Evolutionary conservation across 805 yeast genomes (phyloP).

Genomic region (Wickerhamomyces xylosicus): DNA sequence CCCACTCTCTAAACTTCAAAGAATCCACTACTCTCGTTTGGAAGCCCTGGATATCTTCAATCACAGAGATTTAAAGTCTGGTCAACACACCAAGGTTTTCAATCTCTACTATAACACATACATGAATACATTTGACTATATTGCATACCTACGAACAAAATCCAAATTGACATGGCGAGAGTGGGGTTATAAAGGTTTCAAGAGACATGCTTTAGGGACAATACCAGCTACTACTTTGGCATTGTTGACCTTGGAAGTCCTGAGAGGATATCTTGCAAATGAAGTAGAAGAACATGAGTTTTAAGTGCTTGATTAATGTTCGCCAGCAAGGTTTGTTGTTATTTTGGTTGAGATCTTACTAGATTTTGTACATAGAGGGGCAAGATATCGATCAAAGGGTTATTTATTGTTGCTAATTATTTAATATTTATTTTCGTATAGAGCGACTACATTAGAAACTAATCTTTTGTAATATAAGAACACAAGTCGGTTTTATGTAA

Average conservation of each 20-base stretch:
- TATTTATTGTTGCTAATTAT: too few species aligned
- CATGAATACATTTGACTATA: constrained; percentile 59
- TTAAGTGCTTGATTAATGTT: too few species aligned
- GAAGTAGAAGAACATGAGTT: constrained; percentile 7
- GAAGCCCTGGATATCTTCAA: constrained; percentile 68
- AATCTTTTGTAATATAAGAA: too few species aligned
- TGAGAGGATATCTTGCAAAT: constrained; percentile 36
- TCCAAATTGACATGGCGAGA: constrained; percentile 47
- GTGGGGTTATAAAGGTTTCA: constrained; percentile 74
- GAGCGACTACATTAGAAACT: too few species aligned
- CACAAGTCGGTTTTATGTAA: too few species aligned
- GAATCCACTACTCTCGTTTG: constrained; percentile 64
- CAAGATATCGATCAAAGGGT: too few species aligned
- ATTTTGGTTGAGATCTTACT: background rate
- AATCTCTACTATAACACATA: constrained; percentile 64
- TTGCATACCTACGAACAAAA: constrained; percentile 40
- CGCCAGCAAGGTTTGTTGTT: too few species aligned
- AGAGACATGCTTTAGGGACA: constrained; percentile 57
- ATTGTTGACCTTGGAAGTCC: constrained; percentile 70
- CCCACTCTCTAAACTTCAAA: constrained; percentile 74
- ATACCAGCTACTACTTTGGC: constrained; percentile 90
- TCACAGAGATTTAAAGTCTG: constrained; percentile 4
- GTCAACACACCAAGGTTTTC: constrained; percentile 10
- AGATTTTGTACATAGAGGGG: too few species aligned
- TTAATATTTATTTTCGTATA: too few species aligned